These are phyloP conservation scores for Calonectria hongkongensis DNA, from an alignment of 2,329 filamentous ascomycete species.

Conservation along the genomic window DNA sequence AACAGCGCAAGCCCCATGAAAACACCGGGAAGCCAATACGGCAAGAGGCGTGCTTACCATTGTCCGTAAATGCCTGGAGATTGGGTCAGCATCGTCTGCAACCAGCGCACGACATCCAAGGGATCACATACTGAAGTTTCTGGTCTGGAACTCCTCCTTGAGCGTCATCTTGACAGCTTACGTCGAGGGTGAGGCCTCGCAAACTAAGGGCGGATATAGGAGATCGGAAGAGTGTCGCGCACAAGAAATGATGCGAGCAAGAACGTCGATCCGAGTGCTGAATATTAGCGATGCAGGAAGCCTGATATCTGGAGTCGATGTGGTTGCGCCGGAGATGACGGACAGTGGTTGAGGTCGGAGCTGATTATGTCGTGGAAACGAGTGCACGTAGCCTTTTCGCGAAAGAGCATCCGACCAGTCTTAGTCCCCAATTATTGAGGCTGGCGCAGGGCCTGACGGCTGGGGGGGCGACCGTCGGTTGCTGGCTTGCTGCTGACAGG, in stretches of 20 bases:
- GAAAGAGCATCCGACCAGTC: slow-evolving; percentile 41
- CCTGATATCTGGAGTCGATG: slow-evolving; percentile 45
- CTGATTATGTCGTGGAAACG: slow-evolving; percentile 54
- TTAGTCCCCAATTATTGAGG: slow-evolving; percentile 54
- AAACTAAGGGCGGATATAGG: slow-evolving; percentile 42
- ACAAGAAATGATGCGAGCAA: slow-evolving; percentile 35
- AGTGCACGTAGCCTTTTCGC: slow-evolving; percentile 59
- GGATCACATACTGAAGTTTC: slow-evolving; percentile 81
- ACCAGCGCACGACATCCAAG: slow-evolving; percentile 31
- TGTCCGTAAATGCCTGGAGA: slow-evolving; percentile 82
- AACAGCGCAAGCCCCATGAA: slow-evolving; percentile 22
- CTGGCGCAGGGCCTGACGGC: slow-evolving; percentile 54
- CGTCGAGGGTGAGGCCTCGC: slow-evolving; percentile 46
- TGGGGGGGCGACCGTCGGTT: slow-evolving; percentile 43
- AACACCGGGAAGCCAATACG: slow-evolving; percentile 23
- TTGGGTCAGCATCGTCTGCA: slow-evolving; percentile 57
- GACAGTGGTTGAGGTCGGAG: slow-evolving; percentile 40
- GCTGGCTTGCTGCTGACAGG: slow-evolving; percentile 35
- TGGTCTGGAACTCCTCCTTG: slow-evolving; percentile 82
- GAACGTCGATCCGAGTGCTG: slow-evolving; percentile 11
- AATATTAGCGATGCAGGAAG: slow-evolving; percentile 36
- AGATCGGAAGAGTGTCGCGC: slow-evolving; percentile 40
- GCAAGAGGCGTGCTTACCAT: slow-evolving; percentile 74
- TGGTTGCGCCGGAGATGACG: slow-evolving; percentile 47
- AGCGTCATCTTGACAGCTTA: slow-evolving; percentile 77